Evolutionary conservation across 1,284 basidiomycete species (phyloP), one percentile per base, ranked within the genome.

Genomic region (Papiliotrema laurentii): DNA sequence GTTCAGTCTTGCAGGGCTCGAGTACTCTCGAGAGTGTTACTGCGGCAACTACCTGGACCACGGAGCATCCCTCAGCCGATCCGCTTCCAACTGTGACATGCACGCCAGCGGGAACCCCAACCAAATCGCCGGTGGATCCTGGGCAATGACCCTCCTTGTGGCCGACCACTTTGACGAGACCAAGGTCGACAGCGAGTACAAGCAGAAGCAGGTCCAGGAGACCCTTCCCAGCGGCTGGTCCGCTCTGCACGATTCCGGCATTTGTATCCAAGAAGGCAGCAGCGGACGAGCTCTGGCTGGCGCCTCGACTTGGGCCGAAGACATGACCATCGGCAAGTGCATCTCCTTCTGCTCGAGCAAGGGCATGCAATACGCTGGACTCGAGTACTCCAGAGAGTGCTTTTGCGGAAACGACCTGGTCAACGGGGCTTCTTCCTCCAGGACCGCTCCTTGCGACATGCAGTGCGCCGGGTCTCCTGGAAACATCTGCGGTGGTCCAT

Each of bases 191-290:
- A n/a, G n/a, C n/a, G n/a, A n/a, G n/a, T n/a, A n/a, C n/a, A n/a
- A n/a, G n/a, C n/a, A n/a, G n/a, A n/a, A n/a, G n/a, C n/a, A n/a
- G n/a, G n/a, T n/a, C n/a, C n/a, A n/a, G n/a, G n/a, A n/a, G n/a
- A n/a, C n/a, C n/a, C n/a, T n/a, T n/a, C n/a, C n/a, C n/a, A 36
- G 5, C 31, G 31, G n/a, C 31, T 11, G 31, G 5, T n/a, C n/a
- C n/a, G n/a, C n/a, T n/a, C n/a, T n/a, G n/a, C n/a, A n/a, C n/a
- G n/a, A n/a, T 19, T 19, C 18, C 33, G 43, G 54, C 11, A 67
- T 67, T 3, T 73, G 69, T 59, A 62, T 70, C 38, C 55, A 62
- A 27, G 67, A 71, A 38, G 61, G 54, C 5, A 51, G 61, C 4
- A 47, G 25, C 33, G 65, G 66, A 13, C 57, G 67, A 40, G 64